Percentiles rank a stretch among this genome's conserved stretches.
These are phyloP conservation scores for Gossypium australe DNA, from an alignment of 345 rosid genomes.

Conservation along the genomic window DNA sequence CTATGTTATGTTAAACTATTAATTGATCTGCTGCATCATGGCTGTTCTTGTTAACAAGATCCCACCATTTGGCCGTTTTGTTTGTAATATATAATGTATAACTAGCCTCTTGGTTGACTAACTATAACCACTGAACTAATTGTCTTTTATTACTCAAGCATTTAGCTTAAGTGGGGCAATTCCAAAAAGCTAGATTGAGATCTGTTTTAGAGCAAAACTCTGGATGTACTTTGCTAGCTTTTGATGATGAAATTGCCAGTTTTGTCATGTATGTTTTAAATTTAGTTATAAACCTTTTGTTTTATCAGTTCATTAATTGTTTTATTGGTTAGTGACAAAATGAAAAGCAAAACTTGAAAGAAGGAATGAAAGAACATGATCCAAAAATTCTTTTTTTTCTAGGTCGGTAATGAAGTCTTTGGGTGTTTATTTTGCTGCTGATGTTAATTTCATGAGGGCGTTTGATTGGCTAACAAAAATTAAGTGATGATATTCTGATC, in stretches of 20 bases:
- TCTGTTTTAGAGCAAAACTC: not conserved
- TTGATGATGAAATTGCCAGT: not conserved
- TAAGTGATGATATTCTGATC: no score
- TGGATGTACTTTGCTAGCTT: not conserved
- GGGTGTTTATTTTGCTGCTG: no score
- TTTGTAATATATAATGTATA: conserved; percentile 2
- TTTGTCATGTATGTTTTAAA: conserved; percentile 24
- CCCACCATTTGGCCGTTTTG: not conserved
- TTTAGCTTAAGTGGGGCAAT: conserved; percentile 20
- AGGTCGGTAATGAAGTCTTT: no score
- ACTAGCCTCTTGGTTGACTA: no score
- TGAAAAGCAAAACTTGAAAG: no score
- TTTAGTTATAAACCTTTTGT: not conserved
- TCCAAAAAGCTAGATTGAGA: conserved; percentile 7
- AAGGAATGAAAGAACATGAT: no score
- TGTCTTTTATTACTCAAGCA: not conserved
- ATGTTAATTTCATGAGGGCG: no score
- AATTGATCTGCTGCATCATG: not conserved
- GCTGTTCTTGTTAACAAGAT: not conserved
- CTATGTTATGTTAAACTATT: not conserved
- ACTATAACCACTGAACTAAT: not conserved
- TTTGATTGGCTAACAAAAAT: no score
- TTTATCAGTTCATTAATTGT: not conserved
- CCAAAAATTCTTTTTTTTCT: no score
- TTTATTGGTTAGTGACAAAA: no score